Conservation (phyloP, 164 flowering plant species). For the Berberis thunbergii region DNA sequence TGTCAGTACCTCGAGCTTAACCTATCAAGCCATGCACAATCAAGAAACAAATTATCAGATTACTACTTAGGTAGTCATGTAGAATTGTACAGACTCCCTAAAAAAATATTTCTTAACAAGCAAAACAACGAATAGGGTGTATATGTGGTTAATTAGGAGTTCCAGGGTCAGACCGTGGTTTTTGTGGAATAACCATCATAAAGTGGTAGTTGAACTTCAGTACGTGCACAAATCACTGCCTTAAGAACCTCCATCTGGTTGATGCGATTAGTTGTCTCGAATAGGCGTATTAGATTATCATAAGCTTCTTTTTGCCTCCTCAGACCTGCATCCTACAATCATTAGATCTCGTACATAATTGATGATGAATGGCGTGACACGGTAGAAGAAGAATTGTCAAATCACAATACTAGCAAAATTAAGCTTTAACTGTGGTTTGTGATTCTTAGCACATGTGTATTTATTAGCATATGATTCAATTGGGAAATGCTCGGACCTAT, state of each 20-base stretch:
- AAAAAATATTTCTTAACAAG: neutral
- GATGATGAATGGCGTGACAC: neutral
- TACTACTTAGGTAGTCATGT: neutral
- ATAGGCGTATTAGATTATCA: constrained; percentile 29
- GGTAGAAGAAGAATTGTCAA: neutral
- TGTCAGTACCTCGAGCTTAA: constrained; percentile 44
- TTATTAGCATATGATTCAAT: neutral
- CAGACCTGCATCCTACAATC: constrained; percentile 38
- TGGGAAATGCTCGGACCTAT: constrained; percentile 29
- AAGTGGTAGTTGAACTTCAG: constrained; percentile 45
- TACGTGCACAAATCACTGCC: constrained; percentile 32
- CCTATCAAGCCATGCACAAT: constrained; percentile 26
- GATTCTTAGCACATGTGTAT: no score
- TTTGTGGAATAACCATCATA: constrained; percentile 37
- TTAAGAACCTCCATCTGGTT: constrained; percentile 62
- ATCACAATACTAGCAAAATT: neutral
- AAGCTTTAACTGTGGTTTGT: no score
- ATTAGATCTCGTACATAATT: neutral
- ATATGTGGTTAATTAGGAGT: neutral
- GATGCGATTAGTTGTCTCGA: constrained; percentile 33
- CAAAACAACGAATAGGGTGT: neutral
- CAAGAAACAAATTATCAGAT: no score
- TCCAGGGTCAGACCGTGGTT: constrained; percentile 9
- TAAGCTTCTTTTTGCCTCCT: constrained; percentile 39
- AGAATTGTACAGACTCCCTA: neutral